Evolutionary conservation across 306 rosid genomes (phyloP), one percentile per base, ranked within the genome.

Genomic region (Malus domestica): DNA sequence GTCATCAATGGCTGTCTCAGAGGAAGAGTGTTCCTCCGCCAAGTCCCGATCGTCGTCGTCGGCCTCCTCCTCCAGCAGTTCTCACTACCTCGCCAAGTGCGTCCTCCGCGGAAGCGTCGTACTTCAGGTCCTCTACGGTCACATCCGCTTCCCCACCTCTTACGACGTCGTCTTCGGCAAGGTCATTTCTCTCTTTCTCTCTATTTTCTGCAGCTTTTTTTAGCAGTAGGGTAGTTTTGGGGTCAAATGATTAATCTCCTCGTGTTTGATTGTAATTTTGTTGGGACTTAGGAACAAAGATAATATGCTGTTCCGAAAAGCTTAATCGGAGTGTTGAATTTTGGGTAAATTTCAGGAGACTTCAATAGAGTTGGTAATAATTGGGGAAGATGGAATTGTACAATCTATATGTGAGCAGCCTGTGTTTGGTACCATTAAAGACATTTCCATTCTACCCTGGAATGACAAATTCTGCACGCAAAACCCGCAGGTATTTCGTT

Each of bases 341-440:
- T 33, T 55, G 72, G 16, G 68, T 63, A 25, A 66, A 66, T 8
- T 10, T 70, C 91, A 94, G 98, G 98, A 91, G 84, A 89, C 96
- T 13, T 91, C 98, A 10, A 86, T 94, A 84, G 98, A 94, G 82
- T 82, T 94, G 89, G 95, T 90, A 35, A 80, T 77, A 12, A 84
- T 94, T 57, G 93, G 85, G 32, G 91, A 92, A 76, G 95, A 90
- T 74, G 98, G 98, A 59, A 82, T 84, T 76, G 89, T 86, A 45
- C 96, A 89, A 84, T 87, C 98, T 69, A 82, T 94, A 3, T 87
- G 96, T 77, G 98, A 94, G 83, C 97, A 91, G 80, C 88, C 96
- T 77, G 98, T 94, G 70, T 94, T 90, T 73, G 98, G 98, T 61
- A 89, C 87, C 45, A 89, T 94, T 75, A 91, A 90, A 80, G 98